Evolutionary conservation across 1,139 yeast genomes (phyloP), one percentile per base, ranked within the genome.

Genomic region (Debaryomyces robertsiae): DNA sequence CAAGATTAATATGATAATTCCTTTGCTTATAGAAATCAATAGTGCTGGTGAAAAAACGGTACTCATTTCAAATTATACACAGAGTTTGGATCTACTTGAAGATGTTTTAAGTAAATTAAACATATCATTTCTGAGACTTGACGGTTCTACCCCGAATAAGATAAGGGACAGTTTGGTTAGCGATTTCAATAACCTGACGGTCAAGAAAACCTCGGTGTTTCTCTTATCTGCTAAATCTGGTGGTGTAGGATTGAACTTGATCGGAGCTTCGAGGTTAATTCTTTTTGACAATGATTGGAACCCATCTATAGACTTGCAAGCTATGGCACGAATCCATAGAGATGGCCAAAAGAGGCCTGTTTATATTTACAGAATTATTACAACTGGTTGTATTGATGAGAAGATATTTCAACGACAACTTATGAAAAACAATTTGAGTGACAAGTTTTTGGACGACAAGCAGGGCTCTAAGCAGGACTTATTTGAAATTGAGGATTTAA

Each of bases 221-320:
- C 62, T 93, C 16, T 63, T 94, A 16, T 89, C 97, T 2, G 85
- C 97, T 0, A 89, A 90, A 57, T 83, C 96, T 3, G 99, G 99
- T 2, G 99, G 99, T 0, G 82, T 86, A 46, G 99, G 99, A 0
- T 70, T 93, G 30, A 94, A 93, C 55, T 67, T 93, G 28, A 76
- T 88, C 23, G 98, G 98, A 1, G 98, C 96, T 0, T 89, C 96
- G 0, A 69, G 98, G 23, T 65, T 93, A 27, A 75, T 93, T 2
- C 63, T 93, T 17, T 86, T 86, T 54, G 98, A 90, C 55, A 86
- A 91, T 46, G 97, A 90, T 55, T 88, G 96, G 96, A 93, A 94
- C 50, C 98, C 98, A 0, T 81, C 97, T 0, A 77, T 86, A 9
- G 99, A 93, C 59, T 62, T 86, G 22, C 99, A 93, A 60, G 96